Percentiles rank a stretch among this genome's conserved stretches.
Evolutionary conservation across 2,329 filamentous ascomycete genomes (phyloP).

Genomic region (Beauveria scarabaeidicola): DNA sequence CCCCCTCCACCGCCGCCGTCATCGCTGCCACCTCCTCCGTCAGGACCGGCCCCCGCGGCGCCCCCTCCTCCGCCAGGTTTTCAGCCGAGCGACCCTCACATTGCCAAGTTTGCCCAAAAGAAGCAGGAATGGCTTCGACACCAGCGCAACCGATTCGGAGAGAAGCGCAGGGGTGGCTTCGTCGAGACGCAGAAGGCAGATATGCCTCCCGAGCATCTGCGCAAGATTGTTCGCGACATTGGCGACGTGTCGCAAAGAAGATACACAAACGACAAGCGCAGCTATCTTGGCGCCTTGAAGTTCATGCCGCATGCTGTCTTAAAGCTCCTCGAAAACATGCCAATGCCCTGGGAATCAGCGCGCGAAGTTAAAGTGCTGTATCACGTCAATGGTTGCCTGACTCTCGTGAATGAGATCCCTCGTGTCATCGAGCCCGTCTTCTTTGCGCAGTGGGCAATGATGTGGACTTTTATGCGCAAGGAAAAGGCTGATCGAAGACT

Average conservation of each 20-base stretch:
- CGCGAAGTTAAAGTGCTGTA: constrained; percentile 97
- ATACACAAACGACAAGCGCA: constrained; percentile 96
- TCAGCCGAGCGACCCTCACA: constrained; percentile 70
- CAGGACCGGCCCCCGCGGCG: constrained; percentile 50
- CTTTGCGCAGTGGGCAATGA: constrained; percentile 97
- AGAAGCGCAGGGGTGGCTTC: constrained; percentile 94
- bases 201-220: constrained; percentile 95
- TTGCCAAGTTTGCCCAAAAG: constrained; percentile 95
- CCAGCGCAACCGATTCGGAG: constrained; percentile 87
- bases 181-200: constrained; percentile 98
- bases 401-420: constrained; percentile 91
- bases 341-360: constrained; percentile 97
- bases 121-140: constrained; percentile 96
- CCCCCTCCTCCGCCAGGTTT: constrained; percentile 82
- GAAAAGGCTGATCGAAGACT: constrained; percentile 93
- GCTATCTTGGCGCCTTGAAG: constrained; percentile 92
- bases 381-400: constrained; percentile 95
- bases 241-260: constrained; percentile 99
- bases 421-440: constrained; percentile 97
- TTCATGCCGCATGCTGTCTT: constrained; percentile 99
- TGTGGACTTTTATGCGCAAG: constrained; percentile 98
- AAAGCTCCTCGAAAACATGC: constrained; percentile 98
- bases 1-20: constrained; percentile 47
- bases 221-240: constrained; percentile 97
- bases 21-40: constrained; percentile 48